phyloP scores from a whole-genome alignment of 192 early-diverging fungal genomes.

The Backusella westeae region DNA sequence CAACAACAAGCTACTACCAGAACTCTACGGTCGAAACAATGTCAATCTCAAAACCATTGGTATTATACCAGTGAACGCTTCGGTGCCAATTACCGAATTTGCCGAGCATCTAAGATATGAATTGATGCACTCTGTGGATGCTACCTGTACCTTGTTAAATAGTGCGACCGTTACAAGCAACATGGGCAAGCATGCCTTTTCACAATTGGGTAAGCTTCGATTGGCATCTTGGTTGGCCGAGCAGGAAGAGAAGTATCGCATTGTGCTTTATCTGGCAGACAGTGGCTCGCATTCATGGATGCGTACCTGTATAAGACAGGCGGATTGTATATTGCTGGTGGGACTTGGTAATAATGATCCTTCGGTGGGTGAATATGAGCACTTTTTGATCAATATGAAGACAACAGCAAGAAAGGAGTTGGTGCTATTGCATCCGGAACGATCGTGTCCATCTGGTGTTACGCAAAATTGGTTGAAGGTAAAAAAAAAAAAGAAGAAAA shows the following conservation, averaged over 20 bases:
- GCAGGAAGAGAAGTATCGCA: constrained; percentile 81
- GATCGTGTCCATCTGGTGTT: constrained; percentile 74
- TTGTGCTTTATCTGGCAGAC: constrained; percentile 96
- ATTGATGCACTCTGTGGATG: constrained; percentile 62
- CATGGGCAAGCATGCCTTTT: constrained; percentile 90
- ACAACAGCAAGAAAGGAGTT: constrained; percentile 97
- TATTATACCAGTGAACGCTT: constrained; percentile 79
- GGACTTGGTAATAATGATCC: constrained; percentile 91
- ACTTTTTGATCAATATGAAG: constrained; percentile 87
- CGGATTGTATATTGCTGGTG: constrained; percentile 94
- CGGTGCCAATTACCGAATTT: constrained; percentile 87
- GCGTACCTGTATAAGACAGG: constrained; percentile 88
- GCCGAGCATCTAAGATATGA: constrained; percentile 76
- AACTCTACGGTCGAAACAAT: constrained; percentile 70
- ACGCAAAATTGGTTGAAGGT: constrained; percentile 90
- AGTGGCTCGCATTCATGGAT: constrained; percentile 90
- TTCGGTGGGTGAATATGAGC: constrained; percentile 88
- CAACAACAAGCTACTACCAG: constrained; percentile 1
- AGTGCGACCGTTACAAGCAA: constrained; percentile 72
- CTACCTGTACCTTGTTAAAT: constrained; percentile 72
- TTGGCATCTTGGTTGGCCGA: constrained; percentile 90
- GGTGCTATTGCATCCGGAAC: constrained; percentile 83
- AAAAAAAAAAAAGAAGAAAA: not conserved
- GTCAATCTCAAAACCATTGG: constrained; percentile 93
- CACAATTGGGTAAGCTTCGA: constrained; percentile 86